Conservation (phyloP, 176 grass and related monocot genomes). For the Calamus simplicifolius region DNA sequence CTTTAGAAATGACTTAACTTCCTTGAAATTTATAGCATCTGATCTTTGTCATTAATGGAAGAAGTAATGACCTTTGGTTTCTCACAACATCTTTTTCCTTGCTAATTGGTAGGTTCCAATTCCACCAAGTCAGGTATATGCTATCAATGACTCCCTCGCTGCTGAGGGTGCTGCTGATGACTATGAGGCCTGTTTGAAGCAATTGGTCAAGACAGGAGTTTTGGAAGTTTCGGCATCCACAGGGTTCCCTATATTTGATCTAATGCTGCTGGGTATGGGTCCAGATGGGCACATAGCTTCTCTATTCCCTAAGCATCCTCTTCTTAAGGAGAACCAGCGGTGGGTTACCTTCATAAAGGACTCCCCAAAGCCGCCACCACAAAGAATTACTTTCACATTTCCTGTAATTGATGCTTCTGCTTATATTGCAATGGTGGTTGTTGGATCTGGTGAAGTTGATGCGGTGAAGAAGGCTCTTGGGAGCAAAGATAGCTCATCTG, state of each 20-base stretch:
- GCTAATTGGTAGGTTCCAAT: conserved; percentile 63
- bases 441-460: conserved; percentile 48
- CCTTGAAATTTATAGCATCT: no score
- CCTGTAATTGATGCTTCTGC: conserved; percentile 87
- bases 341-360: conserved; percentile 93
- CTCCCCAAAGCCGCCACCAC: conserved; percentile 87
- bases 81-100: neutral
- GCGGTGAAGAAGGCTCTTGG: conserved; percentile 65
- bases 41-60: no score
- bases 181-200: conserved; percentile 71
- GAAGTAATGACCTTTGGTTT: no score
- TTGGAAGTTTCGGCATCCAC: conserved; percentile 36
- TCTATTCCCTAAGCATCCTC: conserved; percentile 85
- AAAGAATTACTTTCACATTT: conserved; percentile 93
- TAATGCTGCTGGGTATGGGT: conserved; percentile 89
- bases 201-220: conserved; percentile 56
- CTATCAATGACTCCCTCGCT: conserved; percentile 85
- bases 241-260: conserved; percentile 76
- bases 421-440: conserved; percentile 86
- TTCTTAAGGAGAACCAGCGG: conserved; percentile 58
- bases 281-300: conserved; percentile 94
- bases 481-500: conserved; percentile 36
- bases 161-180: conserved; percentile 79
- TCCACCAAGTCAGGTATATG: conserved; percentile 71
- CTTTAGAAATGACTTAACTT: no score